Conservation (phyloP, 176 grass and related monocot species). For the Cocos nucifera region DNA sequence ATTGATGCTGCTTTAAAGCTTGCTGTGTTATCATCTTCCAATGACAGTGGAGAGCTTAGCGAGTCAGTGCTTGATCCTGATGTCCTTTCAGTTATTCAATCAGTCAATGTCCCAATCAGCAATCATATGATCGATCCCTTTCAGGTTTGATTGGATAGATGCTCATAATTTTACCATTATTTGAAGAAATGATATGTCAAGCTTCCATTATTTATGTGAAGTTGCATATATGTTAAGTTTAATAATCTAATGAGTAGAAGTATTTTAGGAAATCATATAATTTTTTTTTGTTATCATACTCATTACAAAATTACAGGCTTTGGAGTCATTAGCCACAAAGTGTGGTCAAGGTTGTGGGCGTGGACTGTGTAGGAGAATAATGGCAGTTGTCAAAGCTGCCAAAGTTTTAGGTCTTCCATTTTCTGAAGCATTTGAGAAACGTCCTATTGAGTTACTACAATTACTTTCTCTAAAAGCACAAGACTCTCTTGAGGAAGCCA, state of each 20-base stretch:
- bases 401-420: constrained; percentile 69
- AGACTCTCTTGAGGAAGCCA: constrained; percentile 87
- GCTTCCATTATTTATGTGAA: too few species aligned
- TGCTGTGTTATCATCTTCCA: constrained; percentile 48
- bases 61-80: constrained; percentile 39
- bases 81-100: constrained; percentile 43
- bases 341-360: constrained; percentile 67
- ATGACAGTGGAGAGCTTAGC: constrained; percentile 47
- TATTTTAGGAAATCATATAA: too few species aligned
- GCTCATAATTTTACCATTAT: too few species aligned
- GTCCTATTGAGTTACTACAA: constrained; percentile 83
- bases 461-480: constrained; percentile 88
- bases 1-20: constrained; percentile 79
- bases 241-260: too few species aligned
- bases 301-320: constrained; percentile 30
- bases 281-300: too few species aligned
- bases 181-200: too few species aligned
- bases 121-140: constrained; percentile 44
- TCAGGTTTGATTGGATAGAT: constrained; percentile 42
- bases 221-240: too few species aligned
- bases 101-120: constrained; percentile 33
- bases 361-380: constrained; percentile 80
- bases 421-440: constrained; percentile 82
- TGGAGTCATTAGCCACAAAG: constrained; percentile 67
- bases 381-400: constrained; percentile 64